Conservation (phyloP, 352 stramenopile species). For the Phytophthora hibernalis region DNA sequence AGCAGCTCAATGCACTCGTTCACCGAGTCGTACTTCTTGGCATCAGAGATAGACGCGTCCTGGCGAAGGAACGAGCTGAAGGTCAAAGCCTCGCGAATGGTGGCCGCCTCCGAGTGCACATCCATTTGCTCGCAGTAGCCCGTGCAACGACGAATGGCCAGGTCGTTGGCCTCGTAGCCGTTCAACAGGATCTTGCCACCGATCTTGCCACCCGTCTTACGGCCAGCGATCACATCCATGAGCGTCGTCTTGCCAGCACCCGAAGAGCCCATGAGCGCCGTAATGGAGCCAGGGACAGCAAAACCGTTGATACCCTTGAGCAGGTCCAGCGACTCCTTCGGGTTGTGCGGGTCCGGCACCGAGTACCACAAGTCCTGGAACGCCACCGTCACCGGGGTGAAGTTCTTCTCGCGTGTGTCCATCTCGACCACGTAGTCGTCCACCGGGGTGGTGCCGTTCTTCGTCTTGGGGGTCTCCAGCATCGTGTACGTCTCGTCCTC, state of each 20-base stretch:
- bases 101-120: slow-evolving; percentile 47
- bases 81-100: slow-evolving; percentile 85
- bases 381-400: slow-evolving; percentile 13
- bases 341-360: slow-evolving; percentile 22
- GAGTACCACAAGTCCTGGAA: slow-evolving; percentile 49
- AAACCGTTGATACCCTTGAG: slow-evolving; percentile 74
- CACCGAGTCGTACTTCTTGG: slow-evolving; percentile 7
- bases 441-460: too few relatives aligned
- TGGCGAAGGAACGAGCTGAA: slow-evolving; percentile 89
- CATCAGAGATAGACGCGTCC: slow-evolving; percentile 1
- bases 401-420: slow-evolving; percentile 12
- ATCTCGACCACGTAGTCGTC: slow-evolving; percentile 1
- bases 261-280: slow-evolving; percentile 58
- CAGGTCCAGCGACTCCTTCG: slow-evolving; percentile 54
- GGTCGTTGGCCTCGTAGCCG: slow-evolving; percentile 52
- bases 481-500: too few relatives aligned
- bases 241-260: slow-evolving; percentile 66
- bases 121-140: slow-evolving; percentile 47
- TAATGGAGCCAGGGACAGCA: slow-evolving; percentile 46
- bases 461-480: slow-evolving; percentile 29
- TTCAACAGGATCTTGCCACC: slow-evolving; percentile 86
- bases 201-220: slow-evolving; percentile 86
- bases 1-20: slow-evolving; percentile 49
- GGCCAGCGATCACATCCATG: slow-evolving; percentile 92
- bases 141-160: slow-evolving; percentile 35